Percentiles rank a stretch among this genome's conserved stretches.
phyloP scores from a whole-genome alignment of 2,329 filamentous ascomycete species.

The Neonectria neomacrospora region DNA sequence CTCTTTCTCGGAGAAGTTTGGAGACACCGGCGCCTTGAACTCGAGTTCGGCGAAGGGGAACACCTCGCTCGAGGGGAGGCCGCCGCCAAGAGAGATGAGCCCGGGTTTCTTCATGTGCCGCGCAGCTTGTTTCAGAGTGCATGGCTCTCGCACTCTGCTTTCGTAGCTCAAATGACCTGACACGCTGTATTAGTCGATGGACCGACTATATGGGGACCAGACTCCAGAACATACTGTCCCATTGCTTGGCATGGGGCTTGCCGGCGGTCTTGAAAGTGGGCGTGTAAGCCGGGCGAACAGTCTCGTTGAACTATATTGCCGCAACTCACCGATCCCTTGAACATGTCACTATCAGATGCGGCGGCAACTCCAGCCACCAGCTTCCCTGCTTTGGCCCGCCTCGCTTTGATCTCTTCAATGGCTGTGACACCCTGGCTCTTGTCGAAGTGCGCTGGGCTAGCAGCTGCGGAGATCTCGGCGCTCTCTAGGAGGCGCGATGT shows the following conservation, averaged over 20 bases:
- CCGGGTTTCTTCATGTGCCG: slow-evolving; percentile 82
- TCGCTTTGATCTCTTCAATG: slow-evolving; percentile 47
- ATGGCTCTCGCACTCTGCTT: slow-evolving; percentile 68
- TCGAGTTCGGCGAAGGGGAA: slow-evolving; percentile 89
- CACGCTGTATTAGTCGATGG: slow-evolving; percentile 23
- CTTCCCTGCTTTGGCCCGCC: slow-evolving; percentile 75
- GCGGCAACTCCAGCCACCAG: slow-evolving; percentile 82
- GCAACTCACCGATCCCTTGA: slow-evolving; percentile 75
- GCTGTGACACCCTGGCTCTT: slow-evolving; percentile 40
- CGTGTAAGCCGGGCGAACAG: slow-evolving; percentile 7
- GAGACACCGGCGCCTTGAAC: slow-evolving; percentile 76
- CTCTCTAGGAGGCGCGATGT: slow-evolving; percentile 34
- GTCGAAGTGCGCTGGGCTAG: slow-evolving; percentile 40
- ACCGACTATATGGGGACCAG: neutral
- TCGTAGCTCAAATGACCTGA: slow-evolving; percentile 71
- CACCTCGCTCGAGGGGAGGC: slow-evolving; percentile 86
- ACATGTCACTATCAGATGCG: slow-evolving; percentile 81
- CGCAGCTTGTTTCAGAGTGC: slow-evolving; percentile 85
- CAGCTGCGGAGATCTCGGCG: slow-evolving; percentile 41
- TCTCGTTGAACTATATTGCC: neutral
- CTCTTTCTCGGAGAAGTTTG: slow-evolving; percentile 77
- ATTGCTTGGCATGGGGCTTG: slow-evolving; percentile 83
- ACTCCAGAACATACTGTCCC: slow-evolving; percentile 76
- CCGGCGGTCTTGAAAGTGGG: slow-evolving; percentile 49
- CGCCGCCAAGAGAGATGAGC: slow-evolving; percentile 91